Evolutionary conservation across 345 rosid genomes (phyloP).

Genomic region (Linum usitatissimum): DNA sequence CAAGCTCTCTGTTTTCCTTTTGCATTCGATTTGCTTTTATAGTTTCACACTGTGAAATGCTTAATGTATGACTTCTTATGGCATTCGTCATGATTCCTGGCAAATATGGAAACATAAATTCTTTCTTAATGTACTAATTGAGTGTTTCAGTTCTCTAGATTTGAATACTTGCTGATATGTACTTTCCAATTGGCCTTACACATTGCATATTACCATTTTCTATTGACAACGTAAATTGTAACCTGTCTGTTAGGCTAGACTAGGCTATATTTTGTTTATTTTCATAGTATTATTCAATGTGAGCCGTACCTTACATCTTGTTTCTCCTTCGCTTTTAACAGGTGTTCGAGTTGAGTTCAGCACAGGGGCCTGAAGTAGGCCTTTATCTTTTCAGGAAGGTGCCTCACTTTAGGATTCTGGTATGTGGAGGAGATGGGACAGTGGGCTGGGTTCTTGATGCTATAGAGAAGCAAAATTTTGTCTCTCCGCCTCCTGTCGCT

Average conservation of each 20-base stretch:
- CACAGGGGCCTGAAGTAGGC: slow-evolving; percentile 75
- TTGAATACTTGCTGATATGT: neutral
- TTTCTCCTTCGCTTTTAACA: slow-evolving; percentile 13
- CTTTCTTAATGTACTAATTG: neutral
- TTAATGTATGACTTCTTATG: neutral
- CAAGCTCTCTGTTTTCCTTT: neutral
- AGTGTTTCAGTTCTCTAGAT: neutral
- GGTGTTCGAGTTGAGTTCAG: slow-evolving; percentile 75
- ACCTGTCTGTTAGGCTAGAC: neutral
- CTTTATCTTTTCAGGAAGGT: slow-evolving; percentile 74
- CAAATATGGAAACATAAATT: neutral
- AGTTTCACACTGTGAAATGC: neutral
- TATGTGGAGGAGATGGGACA: slow-evolving; percentile 93
- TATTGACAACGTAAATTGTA: neutral
- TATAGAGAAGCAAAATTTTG: slow-evolving; percentile 74
- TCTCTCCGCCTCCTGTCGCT: slow-evolving; percentile 92
- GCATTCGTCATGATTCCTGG: neutral
- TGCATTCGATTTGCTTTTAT: too few species aligned
- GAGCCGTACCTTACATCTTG: neutral
- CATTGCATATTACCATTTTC: neutral
- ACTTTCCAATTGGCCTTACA: neutral
- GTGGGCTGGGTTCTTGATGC: slow-evolving; percentile 87
- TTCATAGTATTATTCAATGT: neutral
- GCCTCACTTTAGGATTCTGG: slow-evolving; percentile 82
- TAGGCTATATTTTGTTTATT: neutral